Conservation (phyloP, 2,329 filamentous ascomycete genomes). For the Berkeleyomyces basicola region DNA sequence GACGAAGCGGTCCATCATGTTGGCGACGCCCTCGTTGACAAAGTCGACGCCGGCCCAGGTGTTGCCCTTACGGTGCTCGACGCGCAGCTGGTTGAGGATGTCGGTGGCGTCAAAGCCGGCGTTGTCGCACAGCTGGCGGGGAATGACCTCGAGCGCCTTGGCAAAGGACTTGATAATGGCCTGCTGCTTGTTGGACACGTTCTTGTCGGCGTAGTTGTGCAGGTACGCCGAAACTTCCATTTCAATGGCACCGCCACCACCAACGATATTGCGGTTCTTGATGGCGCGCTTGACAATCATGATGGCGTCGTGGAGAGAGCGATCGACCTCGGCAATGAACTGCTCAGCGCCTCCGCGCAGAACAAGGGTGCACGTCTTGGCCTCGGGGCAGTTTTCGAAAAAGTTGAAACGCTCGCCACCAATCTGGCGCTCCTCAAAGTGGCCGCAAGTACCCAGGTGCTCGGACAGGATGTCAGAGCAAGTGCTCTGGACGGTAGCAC, state of each 20-base stretch:
- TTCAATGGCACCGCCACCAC: conserved; percentile 83
- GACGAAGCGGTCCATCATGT: conserved; percentile 92
- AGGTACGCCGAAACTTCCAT: conserved; percentile 95
- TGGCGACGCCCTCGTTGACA: conserved; percentile 70
- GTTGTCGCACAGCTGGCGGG: conserved; percentile 94
- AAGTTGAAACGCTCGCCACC: conserved; percentile 97
- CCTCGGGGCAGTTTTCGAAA: conserved; percentile 87
- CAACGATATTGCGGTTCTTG: conserved; percentile 86
- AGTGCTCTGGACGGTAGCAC: conserved; percentile 81
- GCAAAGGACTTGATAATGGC: conserved; percentile 95
- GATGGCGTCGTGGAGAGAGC: conserved; percentile 93
- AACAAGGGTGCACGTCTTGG: conserved; percentile 92
- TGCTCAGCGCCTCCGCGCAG: conserved; percentile 94
- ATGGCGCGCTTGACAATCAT: conserved; percentile 99
- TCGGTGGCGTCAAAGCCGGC: conserved; percentile 97
- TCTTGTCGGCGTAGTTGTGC: conserved; percentile 81
- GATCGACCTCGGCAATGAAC: conserved; percentile 97
- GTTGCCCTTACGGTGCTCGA: conserved; percentile 87
- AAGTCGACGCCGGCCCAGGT: conserved; percentile 96
- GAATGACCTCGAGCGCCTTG: conserved; percentile 92
- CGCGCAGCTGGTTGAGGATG: conserved; percentile 87
- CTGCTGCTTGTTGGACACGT: conserved; percentile 89
- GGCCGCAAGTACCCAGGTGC: conserved; percentile 79
- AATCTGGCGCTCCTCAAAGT: conserved; percentile 91
- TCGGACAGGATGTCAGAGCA: conserved; percentile 85